Evolutionary conservation across 2,329 filamentous ascomycete species (phyloP), one percentile per base, ranked within the genome.

Genomic region (Penicillium sp.): DNA sequence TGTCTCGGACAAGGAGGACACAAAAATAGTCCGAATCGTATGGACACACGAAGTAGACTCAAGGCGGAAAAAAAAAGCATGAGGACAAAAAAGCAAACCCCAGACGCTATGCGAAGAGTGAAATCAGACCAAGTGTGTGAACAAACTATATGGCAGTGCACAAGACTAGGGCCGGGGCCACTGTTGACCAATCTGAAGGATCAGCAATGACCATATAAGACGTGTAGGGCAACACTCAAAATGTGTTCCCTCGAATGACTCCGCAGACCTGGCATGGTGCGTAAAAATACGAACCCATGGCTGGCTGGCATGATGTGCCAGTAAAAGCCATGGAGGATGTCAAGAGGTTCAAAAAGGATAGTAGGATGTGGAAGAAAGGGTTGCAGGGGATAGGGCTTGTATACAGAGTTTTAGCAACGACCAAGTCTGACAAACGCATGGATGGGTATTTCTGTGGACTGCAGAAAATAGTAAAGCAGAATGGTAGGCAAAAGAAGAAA

Each of bases 41-140:
- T 44, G 52, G 49, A 56, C 41, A 56, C 33, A 24, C 16, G 19
- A 57, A 39, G 27, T 47, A 22, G 19, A 22, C 39, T 41, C 39
- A 33, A 39, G 56, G 29, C 45, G 48, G n/a, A 47, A 48, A 55
- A 31, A 33, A 37, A 56, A 51, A 52, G 29, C 53, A 45, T 6
- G 19, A 41, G 19, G 39, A 41, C 39, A 22, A 41, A 63, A 64
- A 55, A 58, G 47, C 48, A 61, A 70, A 72, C 70, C 71, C 70
- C 71, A 67, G 63, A 64, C 71, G 71, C 71, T 74, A 74, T 74
- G 71, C 71, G 64, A 70, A 67, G 61, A 63, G 62, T 63, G 50
- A 69, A 70, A 70, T 64, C 61, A 70, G 68, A 63, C 59, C 62
- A 62, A 61, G 57, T 63, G 62, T 31, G 24, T 26, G 43, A 59